Percentiles rank a stretch among this genome's conserved stretches.
Evolutionary conservation across 768 basidiomycete species (phyloP).

Genomic region (Favolaschia claudopus): DNA sequence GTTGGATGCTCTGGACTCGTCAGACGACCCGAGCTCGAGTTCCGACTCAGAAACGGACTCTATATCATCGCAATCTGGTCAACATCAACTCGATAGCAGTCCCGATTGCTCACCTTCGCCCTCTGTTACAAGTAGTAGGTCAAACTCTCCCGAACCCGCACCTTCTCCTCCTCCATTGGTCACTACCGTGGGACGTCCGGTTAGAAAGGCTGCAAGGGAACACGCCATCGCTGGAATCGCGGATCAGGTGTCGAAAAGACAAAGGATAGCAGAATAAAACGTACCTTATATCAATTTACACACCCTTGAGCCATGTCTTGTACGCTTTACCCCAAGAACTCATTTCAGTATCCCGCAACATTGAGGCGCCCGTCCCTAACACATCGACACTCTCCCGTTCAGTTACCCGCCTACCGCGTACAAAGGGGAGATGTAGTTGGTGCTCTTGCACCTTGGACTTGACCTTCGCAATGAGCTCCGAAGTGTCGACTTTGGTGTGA

Average conservation of each 20-base stretch:
- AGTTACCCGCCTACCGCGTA: not conserved
- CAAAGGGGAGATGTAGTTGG: not conserved
- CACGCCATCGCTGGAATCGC: not conserved
- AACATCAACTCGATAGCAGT: too few relatives aligned
- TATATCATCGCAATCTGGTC: too few relatives aligned
- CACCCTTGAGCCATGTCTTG: not conserved
- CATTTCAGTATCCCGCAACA: not conserved
- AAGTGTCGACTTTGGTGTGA: slow-evolving; percentile 4
- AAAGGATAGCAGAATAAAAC: slow-evolving; percentile 4
- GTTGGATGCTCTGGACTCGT: not conserved
- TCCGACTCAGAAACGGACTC: not conserved
- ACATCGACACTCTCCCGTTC: not conserved
- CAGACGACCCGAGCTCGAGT: not conserved
- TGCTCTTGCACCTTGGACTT: not conserved
- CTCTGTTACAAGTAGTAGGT: too few relatives aligned
- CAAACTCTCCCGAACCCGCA: too few relatives aligned
- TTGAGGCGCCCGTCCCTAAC: not conserved
- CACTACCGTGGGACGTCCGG: too few relatives aligned
- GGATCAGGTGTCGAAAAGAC: not conserved
- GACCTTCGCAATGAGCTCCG: not conserved
- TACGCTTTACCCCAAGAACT: not conserved
- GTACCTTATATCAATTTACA: not conserved
- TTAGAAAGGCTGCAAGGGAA: not conserved
- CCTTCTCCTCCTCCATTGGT: too few relatives aligned
- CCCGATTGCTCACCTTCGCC: too few relatives aligned